These are phyloP conservation scores for Streptanthus diversifolius DNA, from an alignment of 345 rosid genomes.

Conservation along the genomic window DNA sequence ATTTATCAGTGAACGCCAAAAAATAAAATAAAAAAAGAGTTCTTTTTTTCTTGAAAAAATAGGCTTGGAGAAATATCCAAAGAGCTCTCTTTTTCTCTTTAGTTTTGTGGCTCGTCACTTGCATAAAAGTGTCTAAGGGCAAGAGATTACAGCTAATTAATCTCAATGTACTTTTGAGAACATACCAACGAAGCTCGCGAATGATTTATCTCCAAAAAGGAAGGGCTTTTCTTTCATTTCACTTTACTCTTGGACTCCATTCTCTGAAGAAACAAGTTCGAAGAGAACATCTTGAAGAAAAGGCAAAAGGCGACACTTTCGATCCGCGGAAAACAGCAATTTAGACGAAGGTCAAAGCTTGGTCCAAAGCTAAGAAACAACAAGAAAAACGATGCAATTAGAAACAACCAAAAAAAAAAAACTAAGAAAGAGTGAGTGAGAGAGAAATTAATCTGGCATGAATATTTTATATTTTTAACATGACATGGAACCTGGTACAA, in stretches of 20 bases:
- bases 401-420: neutral
- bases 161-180: conserved; percentile 19
- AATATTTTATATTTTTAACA: neutral
- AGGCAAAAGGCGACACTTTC: conserved; percentile 15
- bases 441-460: neutral
- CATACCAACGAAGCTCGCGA: conserved; percentile 29
- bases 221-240: conserved; percentile 10
- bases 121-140: conserved; percentile 4
- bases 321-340: conserved; percentile 21
- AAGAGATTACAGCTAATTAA: conserved; percentile 25
- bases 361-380: conserved; percentile 22
- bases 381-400: conserved; percentile 15
- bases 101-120: conserved; percentile 9
- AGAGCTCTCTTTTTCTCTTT: conserved; percentile 13
- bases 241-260: neutral
- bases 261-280: neutral
- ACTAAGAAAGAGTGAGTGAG: neutral
- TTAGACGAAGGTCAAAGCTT: conserved; percentile 28
- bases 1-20: neutral
- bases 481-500: conserved; percentile 31
- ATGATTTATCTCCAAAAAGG: conserved; percentile 8
- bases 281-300: neutral
- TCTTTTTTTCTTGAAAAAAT: neutral
- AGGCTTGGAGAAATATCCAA: neutral
- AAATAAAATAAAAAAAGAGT: neutral